A percentile compares a stretch with the other conserved stretches of the same genome.
These are phyloP conservation scores for Taphrina flavorubra DNA, from an alignment of 1,139 yeast genomes.

Conservation along the genomic window DNA sequence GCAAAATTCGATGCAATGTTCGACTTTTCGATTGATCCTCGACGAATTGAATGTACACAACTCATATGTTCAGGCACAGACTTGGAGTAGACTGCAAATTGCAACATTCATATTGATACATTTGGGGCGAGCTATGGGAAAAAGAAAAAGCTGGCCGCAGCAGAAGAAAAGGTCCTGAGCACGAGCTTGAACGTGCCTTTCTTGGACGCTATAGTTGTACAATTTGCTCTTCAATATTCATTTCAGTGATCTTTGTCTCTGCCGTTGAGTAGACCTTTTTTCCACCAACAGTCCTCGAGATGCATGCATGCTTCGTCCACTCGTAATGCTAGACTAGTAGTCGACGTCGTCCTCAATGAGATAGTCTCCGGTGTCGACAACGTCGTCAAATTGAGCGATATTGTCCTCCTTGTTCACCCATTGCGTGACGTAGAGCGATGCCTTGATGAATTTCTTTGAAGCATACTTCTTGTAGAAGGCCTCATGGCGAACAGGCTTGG, in stretches of 20 bases:
- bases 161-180: not conserved
- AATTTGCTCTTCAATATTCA: conserved; percentile 3
- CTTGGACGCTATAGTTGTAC: conserved; percentile 8
- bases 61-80: too few relatives aligned
- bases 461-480: conserved; percentile 95
- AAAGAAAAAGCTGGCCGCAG: conserved; percentile 3
- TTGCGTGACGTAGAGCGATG: conserved; percentile 44
- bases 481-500: conserved; percentile 86
- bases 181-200: conserved; percentile 4
- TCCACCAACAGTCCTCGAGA: conserved; percentile 2
- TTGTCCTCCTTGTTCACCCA: conserved; percentile 42
- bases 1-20: too few relatives aligned
- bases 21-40: too few relatives aligned
- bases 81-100: too few relatives aligned
- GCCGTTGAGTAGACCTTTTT: too few relatives aligned
- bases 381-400: conserved; percentile 16
- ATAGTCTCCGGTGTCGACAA: conserved; percentile 26
- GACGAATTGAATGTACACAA: too few relatives aligned
- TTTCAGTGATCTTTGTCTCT: not conserved
- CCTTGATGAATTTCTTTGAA: conserved; percentile 87
- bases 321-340: not conserved
- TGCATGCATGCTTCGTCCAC: not conserved
- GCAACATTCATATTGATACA: conserved; percentile 8
- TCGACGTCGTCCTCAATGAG: conserved; percentile 26
- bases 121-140: conserved; percentile 10